Evolutionary conservation across 1,139 yeast genomes (phyloP).

Genomic region (Hansenula lynferdii): DNA sequence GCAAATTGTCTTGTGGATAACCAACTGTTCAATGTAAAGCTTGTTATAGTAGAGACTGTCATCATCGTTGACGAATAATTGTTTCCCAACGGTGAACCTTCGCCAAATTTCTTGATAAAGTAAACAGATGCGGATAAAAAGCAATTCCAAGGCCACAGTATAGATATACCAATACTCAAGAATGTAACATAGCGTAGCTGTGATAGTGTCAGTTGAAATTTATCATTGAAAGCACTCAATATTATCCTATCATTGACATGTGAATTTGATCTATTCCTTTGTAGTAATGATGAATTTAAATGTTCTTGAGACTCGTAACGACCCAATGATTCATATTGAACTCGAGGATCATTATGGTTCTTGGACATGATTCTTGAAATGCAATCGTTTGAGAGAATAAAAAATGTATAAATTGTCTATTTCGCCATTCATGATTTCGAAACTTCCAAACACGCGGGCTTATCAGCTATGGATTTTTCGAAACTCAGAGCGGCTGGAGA

Average conservation of each 20-base stretch:
- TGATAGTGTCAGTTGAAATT: slow-evolving; percentile 6
- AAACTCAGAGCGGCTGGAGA: no score
- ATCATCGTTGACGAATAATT: slow-evolving; percentile 82
- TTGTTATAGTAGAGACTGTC: slow-evolving; percentile 77
- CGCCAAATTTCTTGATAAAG: slow-evolving; percentile 60
- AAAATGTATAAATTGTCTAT: no score
- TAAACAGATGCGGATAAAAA: slow-evolving; percentile 83
- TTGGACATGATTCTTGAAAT: background rate
- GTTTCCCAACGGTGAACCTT: slow-evolving; percentile 47
- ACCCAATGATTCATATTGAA: slow-evolving; percentile 1
- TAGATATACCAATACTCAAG: slow-evolving; percentile 64
- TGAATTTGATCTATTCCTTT: background rate
- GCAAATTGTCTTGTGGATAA: slow-evolving; percentile 73
- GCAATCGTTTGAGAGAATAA: no score
- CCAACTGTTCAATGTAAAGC: slow-evolving; percentile 54
- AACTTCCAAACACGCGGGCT: no score
- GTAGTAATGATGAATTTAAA: background rate
- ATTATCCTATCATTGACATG: background rate
- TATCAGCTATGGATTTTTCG: no score
- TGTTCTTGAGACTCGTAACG: slow-evolving; percentile 2
- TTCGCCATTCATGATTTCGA: no score
- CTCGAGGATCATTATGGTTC: background rate
- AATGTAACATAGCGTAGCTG: slow-evolving; percentile 57
- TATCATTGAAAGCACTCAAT: background rate
- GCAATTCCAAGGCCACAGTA: slow-evolving; percentile 97